Evolutionary conservation across 768 basidiomycete genomes (phyloP).

Genomic region (Lentinula sp.): DNA sequence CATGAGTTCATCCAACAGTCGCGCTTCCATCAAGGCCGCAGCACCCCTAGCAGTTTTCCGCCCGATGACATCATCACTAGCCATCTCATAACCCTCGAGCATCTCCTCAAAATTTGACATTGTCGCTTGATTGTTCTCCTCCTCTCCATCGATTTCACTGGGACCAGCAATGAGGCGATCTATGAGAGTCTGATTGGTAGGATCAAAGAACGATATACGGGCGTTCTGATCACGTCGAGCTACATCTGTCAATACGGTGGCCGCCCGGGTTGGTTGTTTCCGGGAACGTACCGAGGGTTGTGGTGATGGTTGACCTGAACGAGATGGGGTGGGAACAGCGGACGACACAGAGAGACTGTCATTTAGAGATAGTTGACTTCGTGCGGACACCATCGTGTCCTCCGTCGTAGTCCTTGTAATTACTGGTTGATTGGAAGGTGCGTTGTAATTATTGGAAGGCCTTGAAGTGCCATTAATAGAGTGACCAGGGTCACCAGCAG

Average conservation of each 20-base stretch:
- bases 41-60: slow-evolving; percentile 62
- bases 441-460: background rate
- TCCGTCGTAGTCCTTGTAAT: slow-evolving; percentile 2
- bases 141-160: slow-evolving; percentile 54
- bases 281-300: slow-evolving; percentile 12
- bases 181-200: slow-evolving; percentile 64
- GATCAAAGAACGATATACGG: slow-evolving; percentile 80
- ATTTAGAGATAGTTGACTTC: slow-evolving; percentile 7
- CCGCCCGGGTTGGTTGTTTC: slow-evolving; percentile 20
- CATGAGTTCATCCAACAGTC: slow-evolving; percentile 82
- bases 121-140: slow-evolving; percentile 74
- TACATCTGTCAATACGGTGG: slow-evolving; percentile 25
- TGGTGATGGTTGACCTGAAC: slow-evolving; percentile 7
- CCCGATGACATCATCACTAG: slow-evolving; percentile 69
- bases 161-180: slow-evolving; percentile 59
- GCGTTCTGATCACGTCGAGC: slow-evolving; percentile 58
- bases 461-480: slow-evolving; percentile 5
- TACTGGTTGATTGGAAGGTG: background rate
- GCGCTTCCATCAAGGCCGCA: slow-evolving; percentile 88
- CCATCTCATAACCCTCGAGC: slow-evolving; percentile 98
- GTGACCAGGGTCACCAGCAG: slow-evolving; percentile 15
- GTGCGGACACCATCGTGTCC: slow-evolving; percentile 1
- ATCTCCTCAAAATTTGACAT: slow-evolving; percentile 95
- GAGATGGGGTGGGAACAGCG: slow-evolving; percentile 17
- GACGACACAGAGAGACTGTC: slow-evolving; percentile 14